Conservation (phyloP, 192 early-diverging fungal species). For the Entophlyctis helioformis region DNA sequence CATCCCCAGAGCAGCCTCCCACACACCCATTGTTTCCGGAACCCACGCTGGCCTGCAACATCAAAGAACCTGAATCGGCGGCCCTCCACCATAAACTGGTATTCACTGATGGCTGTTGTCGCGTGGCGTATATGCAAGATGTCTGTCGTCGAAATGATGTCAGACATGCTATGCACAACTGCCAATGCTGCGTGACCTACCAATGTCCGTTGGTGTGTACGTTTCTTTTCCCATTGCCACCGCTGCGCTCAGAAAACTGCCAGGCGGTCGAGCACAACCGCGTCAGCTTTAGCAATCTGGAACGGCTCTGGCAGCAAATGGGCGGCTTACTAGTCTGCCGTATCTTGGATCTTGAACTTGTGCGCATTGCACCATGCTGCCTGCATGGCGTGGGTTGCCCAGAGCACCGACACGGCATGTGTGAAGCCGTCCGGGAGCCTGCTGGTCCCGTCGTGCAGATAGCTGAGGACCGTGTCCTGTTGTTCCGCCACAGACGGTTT, state of each 20-base stretch:
- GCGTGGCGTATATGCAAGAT: constrained; percentile 19
- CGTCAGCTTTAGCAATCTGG: not conserved
- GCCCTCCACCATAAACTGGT: constrained; percentile 22
- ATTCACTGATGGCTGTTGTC: constrained; percentile 26
- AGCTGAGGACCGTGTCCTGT: no score
- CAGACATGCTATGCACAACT: not conserved
- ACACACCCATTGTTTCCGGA: no score
- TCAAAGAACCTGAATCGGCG: constrained; percentile 17
- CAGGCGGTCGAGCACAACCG: not conserved
- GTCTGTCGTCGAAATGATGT: constrained; percentile 19
- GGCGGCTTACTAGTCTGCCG: constrained; percentile 10
- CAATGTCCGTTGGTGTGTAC: constrained; percentile 18
- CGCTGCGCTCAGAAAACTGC: constrained; percentile 8
- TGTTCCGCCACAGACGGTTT: no score
- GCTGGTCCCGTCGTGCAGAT: no score
- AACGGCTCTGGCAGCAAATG: not conserved
- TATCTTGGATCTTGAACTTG: constrained; percentile 24
- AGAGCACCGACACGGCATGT: no score
- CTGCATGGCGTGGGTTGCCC: constrained; percentile 19
- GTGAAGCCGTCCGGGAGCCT: no score
- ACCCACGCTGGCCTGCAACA: constrained; percentile 29
- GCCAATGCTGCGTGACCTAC: constrained; percentile 4
- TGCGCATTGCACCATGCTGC: constrained; percentile 5
- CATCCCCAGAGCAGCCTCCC: no score
- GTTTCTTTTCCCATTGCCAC: constrained; percentile 2